Percentiles rank a stretch among this genome's conserved stretches.
Evolutionary conservation across 2,329 filamentous ascomycete species (phyloP).

Genomic region (Xylariales sp.): DNA sequence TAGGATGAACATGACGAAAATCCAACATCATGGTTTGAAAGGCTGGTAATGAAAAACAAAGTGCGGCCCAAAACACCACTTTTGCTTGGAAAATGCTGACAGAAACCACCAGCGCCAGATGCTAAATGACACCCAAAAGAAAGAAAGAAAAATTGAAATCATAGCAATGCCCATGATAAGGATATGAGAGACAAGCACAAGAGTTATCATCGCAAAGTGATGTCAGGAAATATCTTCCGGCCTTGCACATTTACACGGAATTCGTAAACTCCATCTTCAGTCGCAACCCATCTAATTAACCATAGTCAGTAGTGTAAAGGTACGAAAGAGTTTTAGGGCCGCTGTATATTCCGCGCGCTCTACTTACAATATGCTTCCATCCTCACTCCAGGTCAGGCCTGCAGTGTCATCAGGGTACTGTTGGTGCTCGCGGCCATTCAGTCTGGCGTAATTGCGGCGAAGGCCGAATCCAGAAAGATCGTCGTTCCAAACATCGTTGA

Average conservation of each 20-base stretch:
- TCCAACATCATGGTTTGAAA: no score
- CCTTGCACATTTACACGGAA: slow-evolving; percentile 60
- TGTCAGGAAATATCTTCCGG: slow-evolving; percentile 55
- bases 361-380: slow-evolving; percentile 57
- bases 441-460: slow-evolving; percentile 19
- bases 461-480: slow-evolving; percentile 18
- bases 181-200: slow-evolving; percentile 1
- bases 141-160: no score
- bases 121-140: no score
- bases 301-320: no score
- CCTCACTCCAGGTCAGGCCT: slow-evolving; percentile 58
- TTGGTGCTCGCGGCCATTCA: slow-evolving; percentile 30
- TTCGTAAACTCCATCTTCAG: slow-evolving; percentile 73
- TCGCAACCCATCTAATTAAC: slow-evolving; percentile 54
- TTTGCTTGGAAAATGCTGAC: no score
- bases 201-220: slow-evolving; percentile 43
- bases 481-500: slow-evolving; percentile 26
- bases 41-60: no score
- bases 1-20: no score
- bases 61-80: no score
- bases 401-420: slow-evolving; percentile 54
- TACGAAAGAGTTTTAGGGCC: no score
- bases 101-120: slow-evolving; percentile 1
- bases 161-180: neutral
- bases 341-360: no score